A percentile compares a stretch with the other conserved stretches of the same genome.
Evolutionary conservation across 257 asterid genomes (phyloP).

Genomic region (Jacaranda copaia): DNA sequence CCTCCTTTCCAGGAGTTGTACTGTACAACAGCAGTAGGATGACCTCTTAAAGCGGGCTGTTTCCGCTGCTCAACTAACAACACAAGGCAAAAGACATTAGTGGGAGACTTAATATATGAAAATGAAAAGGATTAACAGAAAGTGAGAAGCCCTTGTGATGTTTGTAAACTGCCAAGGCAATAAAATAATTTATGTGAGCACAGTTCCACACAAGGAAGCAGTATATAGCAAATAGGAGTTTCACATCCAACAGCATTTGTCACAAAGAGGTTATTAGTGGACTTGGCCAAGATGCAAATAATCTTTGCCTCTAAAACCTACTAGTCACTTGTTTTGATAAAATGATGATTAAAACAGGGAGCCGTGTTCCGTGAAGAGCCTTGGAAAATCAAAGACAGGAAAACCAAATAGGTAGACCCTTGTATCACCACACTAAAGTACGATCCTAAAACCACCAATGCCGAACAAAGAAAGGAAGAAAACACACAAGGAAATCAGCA

Average conservation of each 20-base stretch:
- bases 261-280: not conserved
- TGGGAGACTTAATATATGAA: slow-evolving; percentile 4
- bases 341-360: not conserved
- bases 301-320: not conserved
- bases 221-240: slow-evolving; percentile 14
- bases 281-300: not conserved
- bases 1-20: slow-evolving; percentile 98
- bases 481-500: not conserved
- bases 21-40: slow-evolving; percentile 97
- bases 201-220: not conserved
- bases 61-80: slow-evolving; percentile 89
- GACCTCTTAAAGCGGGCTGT: slow-evolving; percentile 78
- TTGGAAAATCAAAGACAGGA: not conserved
- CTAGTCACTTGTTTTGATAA: not conserved
- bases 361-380: not conserved
- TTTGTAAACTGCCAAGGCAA: slow-evolving; percentile 2
- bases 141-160: slow-evolving; percentile 10
- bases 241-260: slow-evolving; percentile 18
- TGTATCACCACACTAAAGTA: not conserved
- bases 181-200: not conserved
- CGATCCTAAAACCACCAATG: not conserved
- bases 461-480: not conserved
- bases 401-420: not conserved
- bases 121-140: not conserved
- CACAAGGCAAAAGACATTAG: slow-evolving; percentile 33